Conservation (phyloP, 176 grass and related monocot genomes). For the Aechmea fasciata region DNA sequence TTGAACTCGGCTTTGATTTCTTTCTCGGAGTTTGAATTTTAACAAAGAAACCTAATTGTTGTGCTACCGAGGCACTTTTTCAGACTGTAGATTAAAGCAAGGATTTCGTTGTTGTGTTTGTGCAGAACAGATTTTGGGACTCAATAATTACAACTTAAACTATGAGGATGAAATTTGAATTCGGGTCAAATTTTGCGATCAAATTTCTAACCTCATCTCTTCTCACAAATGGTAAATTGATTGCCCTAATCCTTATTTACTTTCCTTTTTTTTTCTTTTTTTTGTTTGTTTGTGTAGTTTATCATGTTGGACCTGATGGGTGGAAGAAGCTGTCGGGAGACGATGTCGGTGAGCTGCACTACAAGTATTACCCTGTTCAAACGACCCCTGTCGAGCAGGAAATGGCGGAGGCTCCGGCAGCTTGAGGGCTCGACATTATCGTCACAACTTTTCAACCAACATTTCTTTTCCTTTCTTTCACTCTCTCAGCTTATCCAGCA, state of each 20-base stretch:
- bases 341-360: slow-evolving; percentile 83
- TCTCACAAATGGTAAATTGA: background rate
- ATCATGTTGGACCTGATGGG: slow-evolving; percentile 67
- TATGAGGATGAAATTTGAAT: too few species aligned
- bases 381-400: slow-evolving; percentile 53
- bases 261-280: background rate
- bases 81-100: too few species aligned
- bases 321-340: slow-evolving; percentile 97
- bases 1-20: too few species aligned
- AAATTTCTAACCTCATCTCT: background rate
- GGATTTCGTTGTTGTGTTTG: too few species aligned
- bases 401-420: slow-evolving; percentile 55
- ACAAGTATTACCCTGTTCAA: slow-evolving; percentile 73
- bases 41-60: too few species aligned
- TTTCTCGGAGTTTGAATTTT: too few species aligned
- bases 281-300: slow-evolving; percentile 37
- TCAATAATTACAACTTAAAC: too few species aligned
- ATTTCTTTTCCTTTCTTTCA: background rate
- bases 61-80: too few species aligned
- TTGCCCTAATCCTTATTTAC: background rate
- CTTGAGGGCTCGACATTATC: slow-evolving; percentile 14
- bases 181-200: background rate
- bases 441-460: background rate
- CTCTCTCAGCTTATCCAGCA: too few species aligned
- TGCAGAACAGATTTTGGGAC: too few species aligned